phyloP scores from a whole-genome alignment of 73 alveolate genomes.

The Symbiodinium natans region DNA sequence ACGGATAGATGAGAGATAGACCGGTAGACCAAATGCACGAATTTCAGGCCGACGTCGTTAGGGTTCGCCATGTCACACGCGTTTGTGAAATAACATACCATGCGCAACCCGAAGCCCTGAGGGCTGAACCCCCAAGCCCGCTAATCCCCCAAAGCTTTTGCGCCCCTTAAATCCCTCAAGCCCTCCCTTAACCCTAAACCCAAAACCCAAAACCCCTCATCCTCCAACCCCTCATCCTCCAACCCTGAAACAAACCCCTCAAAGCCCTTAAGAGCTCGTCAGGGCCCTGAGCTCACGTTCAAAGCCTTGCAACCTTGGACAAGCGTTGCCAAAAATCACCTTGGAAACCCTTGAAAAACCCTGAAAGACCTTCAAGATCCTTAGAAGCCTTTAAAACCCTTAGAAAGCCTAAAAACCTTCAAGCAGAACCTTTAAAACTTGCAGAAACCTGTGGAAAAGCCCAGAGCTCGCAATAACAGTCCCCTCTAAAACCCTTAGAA shows the following conservation, averaged over 20 bases:
- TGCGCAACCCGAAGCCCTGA: not conserved
- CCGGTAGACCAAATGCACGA: too few species aligned
- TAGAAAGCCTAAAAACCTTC: too few species aligned
- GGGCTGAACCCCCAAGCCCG: not conserved
- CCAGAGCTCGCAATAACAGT: too few species aligned
- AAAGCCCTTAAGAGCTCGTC: not conserved
- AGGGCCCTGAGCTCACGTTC: not conserved
- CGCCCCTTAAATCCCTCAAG: too few species aligned
- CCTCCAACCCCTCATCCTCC: not conserved
- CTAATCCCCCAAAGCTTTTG: too few species aligned
- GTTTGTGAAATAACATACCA: too few species aligned
- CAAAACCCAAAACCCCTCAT: not conserved
- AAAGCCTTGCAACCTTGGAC: not conserved
- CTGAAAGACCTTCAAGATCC: not conserved
- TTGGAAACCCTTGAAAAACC: not conserved
- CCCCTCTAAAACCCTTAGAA: too few species aligned
- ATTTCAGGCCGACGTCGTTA: too few species aligned
- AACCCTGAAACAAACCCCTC: not conserved
- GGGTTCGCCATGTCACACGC: not conserved
- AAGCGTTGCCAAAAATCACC: too few species aligned
- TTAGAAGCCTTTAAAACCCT: too few species aligned
- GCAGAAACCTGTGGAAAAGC: not conserved
- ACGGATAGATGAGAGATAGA: not conserved
- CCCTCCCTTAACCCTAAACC: not conserved
- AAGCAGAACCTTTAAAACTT: too few species aligned